Evolutionary conservation across 805 yeast species (phyloP).

Genomic region (Lipomyces starkeyi): DNA sequence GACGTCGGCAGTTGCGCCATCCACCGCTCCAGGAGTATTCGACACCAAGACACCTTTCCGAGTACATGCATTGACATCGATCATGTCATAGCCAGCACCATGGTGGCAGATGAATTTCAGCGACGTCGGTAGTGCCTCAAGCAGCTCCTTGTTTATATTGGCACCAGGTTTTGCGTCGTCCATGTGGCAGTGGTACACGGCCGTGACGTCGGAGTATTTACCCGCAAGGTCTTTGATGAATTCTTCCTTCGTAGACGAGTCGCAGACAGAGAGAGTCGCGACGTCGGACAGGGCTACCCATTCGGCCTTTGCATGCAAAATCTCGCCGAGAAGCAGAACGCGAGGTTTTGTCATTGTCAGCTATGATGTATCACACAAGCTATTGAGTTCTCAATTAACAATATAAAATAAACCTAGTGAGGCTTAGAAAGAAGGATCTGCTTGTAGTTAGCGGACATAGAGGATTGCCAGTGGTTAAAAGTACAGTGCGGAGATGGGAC

Average conservation of each 20-base stretch:
- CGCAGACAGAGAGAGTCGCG: constrained; percentile 32
- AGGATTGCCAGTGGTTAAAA: no score
- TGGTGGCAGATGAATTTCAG: constrained; percentile 63
- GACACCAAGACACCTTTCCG: constrained; percentile 63
- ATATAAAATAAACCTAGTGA: no score
- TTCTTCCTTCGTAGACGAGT: constrained; percentile 42
- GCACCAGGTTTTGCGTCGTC: constrained; percentile 54
- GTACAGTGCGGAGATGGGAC: no score
- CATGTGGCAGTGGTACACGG: constrained; percentile 55
- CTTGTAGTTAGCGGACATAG: no score
- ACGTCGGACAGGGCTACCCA: constrained; percentile 61
- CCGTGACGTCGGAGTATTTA: constrained; percentile 52
- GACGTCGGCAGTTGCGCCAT: constrained; percentile 73
- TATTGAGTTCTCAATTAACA: no score
- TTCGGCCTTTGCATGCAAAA: constrained; percentile 63
- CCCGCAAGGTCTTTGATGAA: constrained; percentile 49
- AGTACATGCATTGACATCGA: constrained; percentile 61
- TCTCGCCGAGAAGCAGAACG: constrained; percentile 68
- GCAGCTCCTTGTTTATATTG: constrained; percentile 68
- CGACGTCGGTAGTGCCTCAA: constrained; percentile 59
- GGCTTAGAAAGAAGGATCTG: no score
- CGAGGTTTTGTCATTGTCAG: constrained; percentile 51
- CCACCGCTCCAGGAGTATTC: constrained; percentile 69
- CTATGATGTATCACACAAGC: no score
- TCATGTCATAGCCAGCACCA: constrained; percentile 77